These are phyloP conservation scores for Scedosporium boydii DNA, from an alignment of 2,329 filamentous ascomycete genomes.

Conservation along the genomic window DNA sequence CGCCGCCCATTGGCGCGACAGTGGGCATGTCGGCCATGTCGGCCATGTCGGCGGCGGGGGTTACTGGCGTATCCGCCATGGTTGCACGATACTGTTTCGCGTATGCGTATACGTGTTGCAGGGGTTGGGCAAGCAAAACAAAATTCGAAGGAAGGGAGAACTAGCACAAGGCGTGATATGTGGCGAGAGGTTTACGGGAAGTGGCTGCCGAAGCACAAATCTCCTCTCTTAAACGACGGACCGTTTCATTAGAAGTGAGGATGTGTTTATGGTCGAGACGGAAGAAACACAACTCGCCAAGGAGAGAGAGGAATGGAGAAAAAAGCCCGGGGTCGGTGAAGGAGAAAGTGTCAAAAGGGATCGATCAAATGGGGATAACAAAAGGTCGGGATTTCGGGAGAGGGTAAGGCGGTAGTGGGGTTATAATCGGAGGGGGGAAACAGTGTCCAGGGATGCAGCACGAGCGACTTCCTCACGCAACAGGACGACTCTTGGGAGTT, in stretches of 20 bases:
- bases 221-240: neutral
- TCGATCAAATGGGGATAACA: neutral
- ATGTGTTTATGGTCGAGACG: neutral
- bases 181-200: neutral
- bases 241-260: conserved; percentile 3
- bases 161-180: neutral
- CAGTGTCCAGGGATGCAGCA: neutral
- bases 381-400: neutral
- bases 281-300: neutral
- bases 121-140: neutral
- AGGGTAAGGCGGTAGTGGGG: neutral
- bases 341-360: neutral
- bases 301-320: neutral
- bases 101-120: neutral
- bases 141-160: neutral
- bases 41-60: neutral
- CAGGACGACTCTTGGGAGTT: neutral
- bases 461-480: neutral
- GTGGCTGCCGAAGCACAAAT: neutral
- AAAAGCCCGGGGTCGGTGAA: neutral
- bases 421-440: neutral
- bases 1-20: neutral
- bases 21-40: neutral
- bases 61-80: conserved; percentile 1
- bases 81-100: neutral